Evolutionary conservation across 2,329 filamentous ascomycete species (phyloP).

Genomic region (Xylaria digitata): DNA sequence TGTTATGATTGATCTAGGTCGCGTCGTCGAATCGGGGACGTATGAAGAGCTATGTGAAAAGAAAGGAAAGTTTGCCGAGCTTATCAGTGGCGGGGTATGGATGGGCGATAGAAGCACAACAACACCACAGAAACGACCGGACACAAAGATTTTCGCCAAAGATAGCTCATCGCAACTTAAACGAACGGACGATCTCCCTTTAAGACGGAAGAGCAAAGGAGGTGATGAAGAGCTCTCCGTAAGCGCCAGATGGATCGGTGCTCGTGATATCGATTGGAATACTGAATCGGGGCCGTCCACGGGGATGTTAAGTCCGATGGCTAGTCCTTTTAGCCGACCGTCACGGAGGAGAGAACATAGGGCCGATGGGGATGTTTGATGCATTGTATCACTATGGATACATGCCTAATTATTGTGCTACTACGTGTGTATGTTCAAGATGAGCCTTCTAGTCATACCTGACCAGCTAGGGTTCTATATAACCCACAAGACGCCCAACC

Average conservation of each 20-base stretch:
- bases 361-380: constrained; percentile 31
- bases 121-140: neutral
- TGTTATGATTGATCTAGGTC: constrained; percentile 75
- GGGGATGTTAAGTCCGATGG: constrained; percentile 44
- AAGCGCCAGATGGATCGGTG: constrained; percentile 41
- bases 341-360: constrained; percentile 43
- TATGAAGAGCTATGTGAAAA: constrained; percentile 69
- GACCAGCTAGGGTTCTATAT: neutral
- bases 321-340: constrained; percentile 43
- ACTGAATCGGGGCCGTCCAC: constrained; percentile 42
- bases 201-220: constrained; percentile 21
- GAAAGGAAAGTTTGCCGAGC: constrained; percentile 60
- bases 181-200: constrained; percentile 38
- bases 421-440: neutral
- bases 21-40: constrained; percentile 73
- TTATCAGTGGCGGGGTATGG: constrained; percentile 49
- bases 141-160: neutral
- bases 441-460: too few relatives aligned
- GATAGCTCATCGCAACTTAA: neutral
- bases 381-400: constrained; percentile 1
- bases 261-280: constrained; percentile 39
- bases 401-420: neutral
- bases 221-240: constrained; percentile 23
- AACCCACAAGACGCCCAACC: neutral
- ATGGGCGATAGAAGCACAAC: constrained; percentile 26